Base-by-base conservation (phyloP, 1,139 yeast genomes). In the Pichia sp. region DNA sequence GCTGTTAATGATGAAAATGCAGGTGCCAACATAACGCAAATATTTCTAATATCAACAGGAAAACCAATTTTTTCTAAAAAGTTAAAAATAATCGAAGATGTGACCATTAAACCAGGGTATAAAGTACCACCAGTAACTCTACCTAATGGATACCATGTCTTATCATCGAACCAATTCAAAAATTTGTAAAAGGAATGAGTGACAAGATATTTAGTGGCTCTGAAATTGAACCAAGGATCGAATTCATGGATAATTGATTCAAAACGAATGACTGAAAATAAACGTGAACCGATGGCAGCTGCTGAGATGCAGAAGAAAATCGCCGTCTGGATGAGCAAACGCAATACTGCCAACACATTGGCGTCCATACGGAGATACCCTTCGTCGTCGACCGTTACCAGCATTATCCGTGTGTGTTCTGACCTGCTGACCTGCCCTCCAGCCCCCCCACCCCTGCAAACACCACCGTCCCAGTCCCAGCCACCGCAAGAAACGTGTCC, bases 101-200 rank as follows among this genome's bases (percentile, higher is more conserved):
- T 88, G 31, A 93, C 96, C 99, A 93, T 93, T 53, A 93, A 70
- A 9, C 99, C 99, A 3, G 99, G 99, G 60, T 93, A 93, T 51
- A 93, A 68, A 4, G 99, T 93, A 50, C 99, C 99, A 52, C 99
- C 99, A 11, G 98, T 91, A 56, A 93, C 98, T 66, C 99, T 78
- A 16, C 99, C 99, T 50, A 93, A 72, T 18, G 99, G 99, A 62
- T 93, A 93, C 99, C 99, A 93, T 22, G 98, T 91, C 59, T 96
- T 77, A 63, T 91, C 96, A 62, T 93, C 99, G 58, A 93, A 93
- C 98, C 98, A 93, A 62, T 93, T 93, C 61, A 91, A 73, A 57
- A 93, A 93, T 50, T 88, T 91, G 66, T 88, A 83, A 63, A 78
- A 89, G 5, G 93, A 82, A 60, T 88, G 80, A 40, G 76, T 69